phyloP scores from a whole-genome alignment of 768 basidiomycete genomes.

The Xerocomellus amylosporus region DNA sequence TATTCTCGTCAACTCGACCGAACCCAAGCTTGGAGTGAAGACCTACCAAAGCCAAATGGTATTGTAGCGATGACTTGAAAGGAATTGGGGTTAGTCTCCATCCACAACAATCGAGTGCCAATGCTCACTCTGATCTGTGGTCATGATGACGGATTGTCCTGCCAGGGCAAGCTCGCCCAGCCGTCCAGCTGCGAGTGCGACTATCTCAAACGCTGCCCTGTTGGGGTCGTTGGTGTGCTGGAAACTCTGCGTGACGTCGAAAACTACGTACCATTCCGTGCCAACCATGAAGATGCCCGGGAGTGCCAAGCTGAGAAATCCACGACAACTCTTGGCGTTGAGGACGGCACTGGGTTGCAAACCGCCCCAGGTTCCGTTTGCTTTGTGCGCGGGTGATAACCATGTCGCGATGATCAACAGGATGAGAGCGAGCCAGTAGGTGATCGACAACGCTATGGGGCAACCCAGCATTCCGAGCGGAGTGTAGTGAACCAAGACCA shows the following conservation, averaged over 20 bases:
- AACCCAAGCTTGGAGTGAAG: background rate
- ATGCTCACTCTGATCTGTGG: slow-evolving; percentile 63
- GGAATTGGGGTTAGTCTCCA: background rate
- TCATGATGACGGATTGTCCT: slow-evolving; percentile 79
- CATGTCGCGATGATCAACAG: slow-evolving; percentile 49
- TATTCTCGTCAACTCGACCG: background rate
- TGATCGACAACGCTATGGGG: slow-evolving; percentile 62
- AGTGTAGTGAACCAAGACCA: slow-evolving; percentile 63
- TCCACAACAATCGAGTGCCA: background rate
- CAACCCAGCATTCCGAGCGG: slow-evolving; percentile 62
- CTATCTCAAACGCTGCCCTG: slow-evolving; percentile 82
- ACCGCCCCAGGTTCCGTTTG: slow-evolving; percentile 66
- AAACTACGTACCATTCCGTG: slow-evolving; percentile 63
- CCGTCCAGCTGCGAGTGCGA: slow-evolving; percentile 71
- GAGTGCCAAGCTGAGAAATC: slow-evolving; percentile 65
- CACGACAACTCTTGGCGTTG: slow-evolving; percentile 46
- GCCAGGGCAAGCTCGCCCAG: slow-evolving; percentile 66
- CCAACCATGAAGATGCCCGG: slow-evolving; percentile 79
- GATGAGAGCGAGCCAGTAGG: slow-evolving; percentile 66
- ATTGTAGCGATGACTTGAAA: slow-evolving; percentile 63
- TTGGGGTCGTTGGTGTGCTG: background rate
- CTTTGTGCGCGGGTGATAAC: slow-evolving; percentile 49
- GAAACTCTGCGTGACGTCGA: background rate
- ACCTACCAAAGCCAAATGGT: slow-evolving; percentile 65
- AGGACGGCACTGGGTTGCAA: slow-evolving; percentile 45